Evolutionary conservation across 2,329 filamentous ascomycete species (phyloP), one percentile per base, ranked within the genome.

Genomic region (Fusarium denticulatum): DNA sequence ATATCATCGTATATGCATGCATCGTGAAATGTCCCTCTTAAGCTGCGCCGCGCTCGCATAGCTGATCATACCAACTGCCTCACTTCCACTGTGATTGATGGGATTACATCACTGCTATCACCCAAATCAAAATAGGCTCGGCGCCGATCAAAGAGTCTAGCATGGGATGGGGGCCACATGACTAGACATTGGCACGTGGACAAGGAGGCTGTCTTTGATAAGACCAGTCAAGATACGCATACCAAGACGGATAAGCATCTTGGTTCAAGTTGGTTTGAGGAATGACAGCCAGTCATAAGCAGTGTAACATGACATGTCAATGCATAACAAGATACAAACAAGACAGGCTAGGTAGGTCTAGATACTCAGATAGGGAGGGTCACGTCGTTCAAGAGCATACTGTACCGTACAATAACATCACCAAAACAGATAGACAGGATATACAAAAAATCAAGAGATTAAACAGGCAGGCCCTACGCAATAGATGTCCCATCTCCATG

Each of bases 401-500:
- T 47, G 45, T 47, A 30, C 30, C 30, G 20, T 22, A 30, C 46
- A 22, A 34, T 60, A 65, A 73, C 59, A n/a, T 63, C 50, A 49
- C 60, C 26, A 49, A 55, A 30, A 13, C 22, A 39, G 16, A 39
- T 13, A 63, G 32, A 60, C 64, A 59, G 46, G 57, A 63, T 65
- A 57, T 69, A 65, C 65, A 73, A 76, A 78, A 77, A 77, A 71
- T 68, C 76, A 78, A 77, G 69, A 79, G 70, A 79, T 79, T 80
- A 77, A 77, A 78, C 77, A 76, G 73, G 77, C 74, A 79, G 76
- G 76, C 77, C 77, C 77, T 79, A 78, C 75, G 74, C 77, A 78
- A 80, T 77, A 79, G 69, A 78, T 78, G 72, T 77, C 75, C 77
- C 79, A 79, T 81, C 79, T 81, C 78, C 80, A 81, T 81, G 80